Conservation (phyloP, 441 rosid genomes). For the Corymbia calophylla region DNA sequence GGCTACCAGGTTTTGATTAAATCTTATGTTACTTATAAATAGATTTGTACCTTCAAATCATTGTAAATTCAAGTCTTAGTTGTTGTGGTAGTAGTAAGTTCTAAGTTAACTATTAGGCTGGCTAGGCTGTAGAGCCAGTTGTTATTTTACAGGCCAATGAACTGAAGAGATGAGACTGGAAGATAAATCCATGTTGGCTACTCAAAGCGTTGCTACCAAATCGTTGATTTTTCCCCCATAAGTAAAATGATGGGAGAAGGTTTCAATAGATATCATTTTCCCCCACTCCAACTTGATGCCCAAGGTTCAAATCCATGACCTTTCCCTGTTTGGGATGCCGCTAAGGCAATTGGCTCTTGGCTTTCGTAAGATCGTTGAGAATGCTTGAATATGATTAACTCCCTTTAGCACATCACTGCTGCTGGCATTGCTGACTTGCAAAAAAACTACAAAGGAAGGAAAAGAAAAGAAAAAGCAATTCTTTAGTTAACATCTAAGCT, state of each 20-base stretch:
- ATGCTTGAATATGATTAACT: background rate
- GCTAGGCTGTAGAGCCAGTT: background rate
- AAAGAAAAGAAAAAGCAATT: background rate
- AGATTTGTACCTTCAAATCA: background rate
- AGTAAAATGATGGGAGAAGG: background rate
- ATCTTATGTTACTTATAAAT: background rate
- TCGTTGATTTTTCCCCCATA: background rate
- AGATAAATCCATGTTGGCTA: background rate
- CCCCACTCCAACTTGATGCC: background rate
- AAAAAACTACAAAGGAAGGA: background rate
- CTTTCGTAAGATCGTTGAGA: background rate
- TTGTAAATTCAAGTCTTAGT: background rate
- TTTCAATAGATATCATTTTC: background rate
- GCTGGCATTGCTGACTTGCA: background rate
- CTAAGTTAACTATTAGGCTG: background rate
- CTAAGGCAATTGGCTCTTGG: background rate
- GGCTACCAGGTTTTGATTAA: conserved; percentile 43
- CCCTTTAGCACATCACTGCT: background rate
- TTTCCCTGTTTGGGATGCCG: background rate
- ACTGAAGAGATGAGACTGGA: background rate
- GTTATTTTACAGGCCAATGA: background rate
- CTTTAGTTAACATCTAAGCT: background rate
- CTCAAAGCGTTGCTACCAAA: background rate
- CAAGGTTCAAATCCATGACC: background rate
- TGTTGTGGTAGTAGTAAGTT: background rate